Conservation (phyloP, 1,284 basidiomycete species). For the Fomitiporia mediterranea region DNA sequence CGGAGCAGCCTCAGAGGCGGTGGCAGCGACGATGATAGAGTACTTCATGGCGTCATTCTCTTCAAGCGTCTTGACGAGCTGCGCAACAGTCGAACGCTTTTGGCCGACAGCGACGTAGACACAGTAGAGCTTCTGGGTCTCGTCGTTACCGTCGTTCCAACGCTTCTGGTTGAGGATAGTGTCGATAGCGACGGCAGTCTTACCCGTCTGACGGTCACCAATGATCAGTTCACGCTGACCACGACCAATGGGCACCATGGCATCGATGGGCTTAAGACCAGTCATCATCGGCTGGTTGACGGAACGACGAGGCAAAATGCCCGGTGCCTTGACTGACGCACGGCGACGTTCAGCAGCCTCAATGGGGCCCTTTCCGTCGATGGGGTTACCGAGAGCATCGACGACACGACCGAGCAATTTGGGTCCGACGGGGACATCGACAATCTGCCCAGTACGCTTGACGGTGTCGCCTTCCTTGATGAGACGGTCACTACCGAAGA, state of each 20-base stretch:
- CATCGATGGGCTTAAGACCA: constrained; percentile 99
- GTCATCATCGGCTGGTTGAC: constrained; percentile 99
- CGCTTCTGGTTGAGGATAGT: constrained; percentile 99
- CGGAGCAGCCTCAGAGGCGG: constrained; percentile 97
- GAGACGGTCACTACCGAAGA: constrained; percentile 99
- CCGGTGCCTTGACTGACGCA: constrained; percentile 97
- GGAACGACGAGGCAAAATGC: constrained; percentile 97
- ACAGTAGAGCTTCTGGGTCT: constrained; percentile 98
- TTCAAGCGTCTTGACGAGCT: constrained; percentile 98
- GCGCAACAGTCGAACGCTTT: constrained; percentile 99
- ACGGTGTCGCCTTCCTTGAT: constrained; percentile 99
- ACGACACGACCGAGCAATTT: constrained; percentile 97
- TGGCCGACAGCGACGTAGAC: constrained; percentile 99
- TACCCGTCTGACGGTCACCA: constrained; percentile 99
- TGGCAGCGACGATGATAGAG: constrained; percentile 97
- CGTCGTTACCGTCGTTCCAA: constrained; percentile 97
- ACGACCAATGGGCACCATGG: constrained; percentile 99
- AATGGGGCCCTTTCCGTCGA: constrained; percentile 99
- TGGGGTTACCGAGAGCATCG: constrained; percentile 98
- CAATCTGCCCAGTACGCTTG: constrained; percentile 99
- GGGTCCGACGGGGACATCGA: constrained; percentile 98
- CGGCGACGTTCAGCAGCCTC: constrained; percentile 89
- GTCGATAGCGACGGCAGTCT: constrained; percentile 98
- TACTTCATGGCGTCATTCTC: constrained; percentile 99
- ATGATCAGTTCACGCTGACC: constrained; percentile 99